Percentiles rank a stretch among this genome's conserved stretches.
These are phyloP conservation scores for Endotrypanum monterogeii DNA, from an alignment of 208 protist species.

Conservation along the genomic window DNA sequence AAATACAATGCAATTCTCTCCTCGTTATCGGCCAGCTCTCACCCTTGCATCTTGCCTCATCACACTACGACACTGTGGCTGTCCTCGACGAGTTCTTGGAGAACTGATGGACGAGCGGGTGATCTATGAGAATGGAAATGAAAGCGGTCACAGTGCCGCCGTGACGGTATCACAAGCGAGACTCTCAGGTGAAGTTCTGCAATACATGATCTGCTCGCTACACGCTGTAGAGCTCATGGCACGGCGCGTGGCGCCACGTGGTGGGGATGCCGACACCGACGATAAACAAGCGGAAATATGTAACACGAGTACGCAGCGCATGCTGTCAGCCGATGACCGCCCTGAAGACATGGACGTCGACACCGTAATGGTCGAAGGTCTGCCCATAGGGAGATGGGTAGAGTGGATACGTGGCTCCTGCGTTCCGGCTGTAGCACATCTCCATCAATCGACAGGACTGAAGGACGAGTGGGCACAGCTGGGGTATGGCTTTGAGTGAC, in stretches of 20 bases:
- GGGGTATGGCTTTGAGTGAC: background rate
- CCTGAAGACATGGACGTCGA: background rate
- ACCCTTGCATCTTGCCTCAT: constrained; percentile 32
- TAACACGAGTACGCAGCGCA: background rate
- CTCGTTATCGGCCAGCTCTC: constrained; percentile 29
- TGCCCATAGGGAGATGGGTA: constrained; percentile 8
- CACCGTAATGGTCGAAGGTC: constrained; percentile 5
- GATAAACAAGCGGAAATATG: background rate
- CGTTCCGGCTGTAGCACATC: constrained; percentile 28
- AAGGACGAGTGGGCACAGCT: constrained; percentile 23
- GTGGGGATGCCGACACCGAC: background rate
- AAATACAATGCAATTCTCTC: background rate
- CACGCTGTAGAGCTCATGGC: constrained; percentile 21
- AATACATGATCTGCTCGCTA: constrained; percentile 36
- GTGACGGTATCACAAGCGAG: background rate
- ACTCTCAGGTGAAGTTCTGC: constrained; percentile 31
- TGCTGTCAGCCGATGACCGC: background rate
- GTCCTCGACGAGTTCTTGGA: background rate
- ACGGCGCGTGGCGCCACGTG: background rate
- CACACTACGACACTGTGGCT: constrained; percentile 28
- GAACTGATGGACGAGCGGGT: background rate
- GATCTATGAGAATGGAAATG: background rate
- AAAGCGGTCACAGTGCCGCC: background rate
- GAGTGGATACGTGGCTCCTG: constrained; percentile 21
- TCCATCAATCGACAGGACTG: constrained; percentile 21